These are phyloP conservation scores for Lachnellula arida DNA, from an alignment of 2,329 filamentous ascomycete genomes.

Conservation along the genomic window DNA sequence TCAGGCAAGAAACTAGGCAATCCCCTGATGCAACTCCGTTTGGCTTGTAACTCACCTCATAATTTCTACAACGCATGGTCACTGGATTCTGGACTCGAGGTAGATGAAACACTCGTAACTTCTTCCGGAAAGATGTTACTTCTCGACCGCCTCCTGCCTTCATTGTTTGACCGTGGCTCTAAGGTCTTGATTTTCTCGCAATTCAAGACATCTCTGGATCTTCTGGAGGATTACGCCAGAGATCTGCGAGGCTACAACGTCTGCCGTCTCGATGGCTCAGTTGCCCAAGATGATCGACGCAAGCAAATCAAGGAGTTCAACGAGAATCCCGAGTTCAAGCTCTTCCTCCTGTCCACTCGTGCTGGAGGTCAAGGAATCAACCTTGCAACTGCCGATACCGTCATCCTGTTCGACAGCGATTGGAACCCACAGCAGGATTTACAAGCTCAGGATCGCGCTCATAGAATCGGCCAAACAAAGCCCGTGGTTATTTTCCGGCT, in stretches of 20 bases:
- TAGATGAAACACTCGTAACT: conserved; percentile 79
- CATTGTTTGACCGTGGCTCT: conserved; percentile 68
- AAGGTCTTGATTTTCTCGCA: conserved; percentile 96
- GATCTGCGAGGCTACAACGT: conserved; percentile 74
- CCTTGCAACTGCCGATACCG: conserved; percentile 83
- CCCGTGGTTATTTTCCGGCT: conserved; percentile 93
- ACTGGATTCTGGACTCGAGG: conserved; percentile 48
- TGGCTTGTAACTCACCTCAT: conserved; percentile 90
- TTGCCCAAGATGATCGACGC: conserved; percentile 68
- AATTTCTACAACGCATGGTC: conserved; percentile 95
- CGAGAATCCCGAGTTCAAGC: conserved; percentile 54
- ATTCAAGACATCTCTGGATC: conserved; percentile 90
- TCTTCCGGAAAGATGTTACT: conserved; percentile 95
- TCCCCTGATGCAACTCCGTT: conserved; percentile 81
- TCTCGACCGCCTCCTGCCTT: conserved; percentile 77
- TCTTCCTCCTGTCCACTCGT: conserved; percentile 86
- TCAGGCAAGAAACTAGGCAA: conserved; percentile 88
- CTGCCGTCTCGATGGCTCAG: conserved; percentile 87
- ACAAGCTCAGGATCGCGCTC: conserved; percentile 91
- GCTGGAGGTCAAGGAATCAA: conserved; percentile 96
- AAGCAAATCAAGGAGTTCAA: conserved; percentile 73
- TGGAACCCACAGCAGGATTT: conserved; percentile 98
- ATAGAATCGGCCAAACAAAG: conserved; percentile 87
- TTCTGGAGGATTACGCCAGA: conserved; percentile 79
- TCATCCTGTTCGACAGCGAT: conserved; percentile 83